Evolutionary conservation across 345 rosid genomes (phyloP).

Genomic region (Boechera stricta): DNA sequence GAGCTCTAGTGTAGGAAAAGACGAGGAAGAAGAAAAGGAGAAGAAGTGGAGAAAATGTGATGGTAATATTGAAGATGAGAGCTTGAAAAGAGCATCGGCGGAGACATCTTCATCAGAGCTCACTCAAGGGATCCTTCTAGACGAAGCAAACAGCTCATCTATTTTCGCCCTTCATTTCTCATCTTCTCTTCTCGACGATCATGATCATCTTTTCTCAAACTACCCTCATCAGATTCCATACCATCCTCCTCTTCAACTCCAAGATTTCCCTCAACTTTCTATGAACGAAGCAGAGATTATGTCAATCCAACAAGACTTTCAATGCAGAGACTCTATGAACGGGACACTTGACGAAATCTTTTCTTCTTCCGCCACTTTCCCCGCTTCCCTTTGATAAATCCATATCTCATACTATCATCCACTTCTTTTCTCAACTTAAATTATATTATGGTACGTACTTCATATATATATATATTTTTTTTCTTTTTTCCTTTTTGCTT

Average conservation of each 20-base stretch:
- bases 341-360: conserved; percentile 45
- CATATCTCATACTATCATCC: background rate
- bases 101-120: conserved; percentile 64
- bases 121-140: conserved; percentile 58
- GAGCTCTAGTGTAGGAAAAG: conserved; percentile 29
- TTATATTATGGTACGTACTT: conserved; percentile 9
- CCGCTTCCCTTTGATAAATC: conserved; percentile 16
- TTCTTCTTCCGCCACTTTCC: conserved; percentile 43
- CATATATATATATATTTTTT: background rate
- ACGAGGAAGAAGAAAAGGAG: conserved; percentile 38
- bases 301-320: conserved; percentile 40
- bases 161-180: conserved; percentile 50
- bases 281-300: conserved; percentile 36
- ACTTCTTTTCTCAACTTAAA: conserved; percentile 16
- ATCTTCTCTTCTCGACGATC: conserved; percentile 51
- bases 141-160: conserved; percentile 66
- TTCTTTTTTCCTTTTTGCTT: background rate
- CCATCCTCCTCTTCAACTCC: conserved; percentile 65
- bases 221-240: conserved; percentile 45
- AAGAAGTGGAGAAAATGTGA: conserved; percentile 45
- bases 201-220: conserved; percentile 26
- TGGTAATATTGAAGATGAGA: conserved; percentile 22
- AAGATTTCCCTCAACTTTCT: conserved; percentile 55
- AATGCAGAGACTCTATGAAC: conserved; percentile 31
- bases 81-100: conserved; percentile 48